A percentile compares a stretch with the other conserved stretches of the same genome.
phyloP scores from a whole-genome alignment of 257 asterid species.

The Vinca minor region DNA sequence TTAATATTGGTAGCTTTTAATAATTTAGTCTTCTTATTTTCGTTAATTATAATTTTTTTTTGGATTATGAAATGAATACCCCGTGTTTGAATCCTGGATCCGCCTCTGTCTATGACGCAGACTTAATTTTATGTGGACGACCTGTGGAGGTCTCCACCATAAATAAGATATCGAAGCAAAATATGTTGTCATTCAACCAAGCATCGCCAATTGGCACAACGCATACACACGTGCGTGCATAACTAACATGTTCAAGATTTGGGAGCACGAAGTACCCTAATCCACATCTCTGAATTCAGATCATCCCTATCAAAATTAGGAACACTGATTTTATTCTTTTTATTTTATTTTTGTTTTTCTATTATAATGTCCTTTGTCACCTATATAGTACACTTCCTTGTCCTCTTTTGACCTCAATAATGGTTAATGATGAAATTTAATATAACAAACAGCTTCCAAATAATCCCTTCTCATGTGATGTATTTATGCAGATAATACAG shows the following conservation, averaged over 20 bases:
- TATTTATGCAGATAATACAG: no score
- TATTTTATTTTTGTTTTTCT: no score
- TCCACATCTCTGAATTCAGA: background rate
- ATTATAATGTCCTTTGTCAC: no score
- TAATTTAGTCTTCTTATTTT: no score
- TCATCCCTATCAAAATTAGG: background rate
- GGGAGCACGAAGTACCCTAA: slow-evolving; percentile 1
- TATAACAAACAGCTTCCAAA: background rate
- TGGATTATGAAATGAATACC: no score
- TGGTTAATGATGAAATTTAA: background rate
- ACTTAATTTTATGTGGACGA: no score
- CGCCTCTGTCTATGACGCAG: no score
- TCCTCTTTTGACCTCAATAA: background rate
- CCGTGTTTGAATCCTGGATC: no score
- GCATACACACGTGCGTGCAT: background rate
- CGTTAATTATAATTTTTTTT: no score
- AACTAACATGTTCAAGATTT: background rate
- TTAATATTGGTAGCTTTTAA: no score
- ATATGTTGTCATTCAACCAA: background rate
- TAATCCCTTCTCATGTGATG: background rate
- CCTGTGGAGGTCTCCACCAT: no score
- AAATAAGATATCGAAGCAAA: no score
- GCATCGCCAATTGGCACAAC: slow-evolving; percentile 5
- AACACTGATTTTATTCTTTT: background rate
- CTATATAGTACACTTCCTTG: background rate